Evolutionary conservation across 257 asterid species (phyloP).

Genomic region (Leptodermis oblonga): DNA sequence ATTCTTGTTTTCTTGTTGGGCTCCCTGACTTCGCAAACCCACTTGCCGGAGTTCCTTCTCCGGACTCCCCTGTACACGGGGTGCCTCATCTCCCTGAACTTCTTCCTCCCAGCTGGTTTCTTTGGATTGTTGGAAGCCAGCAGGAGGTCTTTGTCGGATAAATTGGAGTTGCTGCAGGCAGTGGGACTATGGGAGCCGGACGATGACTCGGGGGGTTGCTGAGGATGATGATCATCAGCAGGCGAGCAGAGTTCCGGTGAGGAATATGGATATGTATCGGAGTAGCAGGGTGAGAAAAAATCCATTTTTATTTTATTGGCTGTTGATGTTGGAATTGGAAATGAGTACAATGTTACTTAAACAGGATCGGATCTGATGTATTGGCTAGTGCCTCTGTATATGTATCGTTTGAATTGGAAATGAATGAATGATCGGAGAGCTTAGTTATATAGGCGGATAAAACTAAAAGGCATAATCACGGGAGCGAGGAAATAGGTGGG

Average conservation of each 20-base stretch:
- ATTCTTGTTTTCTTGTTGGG: slow-evolving; percentile 69
- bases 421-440: too few species aligned
- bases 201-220: slow-evolving; percentile 13
- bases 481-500: too few species aligned
- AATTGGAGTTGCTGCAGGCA: not conserved
- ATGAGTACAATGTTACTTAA: too few species aligned
- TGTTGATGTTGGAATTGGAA: not conserved
- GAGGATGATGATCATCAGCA: slow-evolving; percentile 9
- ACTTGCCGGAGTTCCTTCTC: slow-evolving; percentile 49
- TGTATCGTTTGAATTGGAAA: too few species aligned
- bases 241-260: slow-evolving; percentile 6
- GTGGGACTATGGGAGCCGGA: slow-evolving; percentile 9
- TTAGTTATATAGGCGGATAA: too few species aligned
- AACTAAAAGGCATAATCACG: too few species aligned
- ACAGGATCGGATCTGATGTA: too few species aligned
- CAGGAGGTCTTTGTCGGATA: slow-evolving; percentile 16
- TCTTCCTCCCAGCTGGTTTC: slow-evolving; percentile 57
- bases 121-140: slow-evolving; percentile 62
- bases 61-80: slow-evolving; percentile 64
- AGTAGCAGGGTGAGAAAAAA: slow-evolving; percentile 11
- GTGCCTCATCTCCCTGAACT: slow-evolving; percentile 67
- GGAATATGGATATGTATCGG: slow-evolving; percentile 10
- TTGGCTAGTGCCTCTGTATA: too few species aligned
- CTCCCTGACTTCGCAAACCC: slow-evolving; percentile 72
- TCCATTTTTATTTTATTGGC: too few species aligned